Evolutionary conservation across 805 yeast genomes (phyloP).

Genomic region (Wickerhamiella alocasiicola): DNA sequence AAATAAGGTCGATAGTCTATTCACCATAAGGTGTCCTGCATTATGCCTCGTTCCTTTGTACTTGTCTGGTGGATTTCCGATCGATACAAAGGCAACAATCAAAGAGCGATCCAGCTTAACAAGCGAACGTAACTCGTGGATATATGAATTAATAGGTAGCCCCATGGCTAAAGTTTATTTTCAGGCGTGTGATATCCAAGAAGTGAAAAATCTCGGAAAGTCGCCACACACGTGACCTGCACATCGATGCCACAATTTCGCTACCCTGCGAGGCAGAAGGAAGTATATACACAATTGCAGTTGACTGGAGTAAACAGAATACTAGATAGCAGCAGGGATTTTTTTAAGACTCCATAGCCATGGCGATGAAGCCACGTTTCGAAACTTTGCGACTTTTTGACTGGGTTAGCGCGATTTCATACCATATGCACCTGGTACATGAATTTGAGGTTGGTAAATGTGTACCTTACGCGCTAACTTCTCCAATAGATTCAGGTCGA

Average conservation of each 20-base stretch:
- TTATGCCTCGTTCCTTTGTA: constrained; percentile 61
- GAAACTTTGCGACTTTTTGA: no score
- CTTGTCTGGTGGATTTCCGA: constrained; percentile 67
- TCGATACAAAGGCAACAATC: constrained; percentile 28
- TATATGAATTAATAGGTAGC: constrained; percentile 19
- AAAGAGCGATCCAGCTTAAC: constrained; percentile 11
- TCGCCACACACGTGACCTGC: neutral
- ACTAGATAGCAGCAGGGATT: no score
- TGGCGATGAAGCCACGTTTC: no score
- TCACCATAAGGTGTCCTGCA: constrained; percentile 48
- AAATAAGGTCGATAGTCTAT: constrained; percentile 12
- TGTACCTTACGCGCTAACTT: no score
- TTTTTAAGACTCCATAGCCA: no score
- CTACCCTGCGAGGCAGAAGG: no score
- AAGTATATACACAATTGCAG: no score
- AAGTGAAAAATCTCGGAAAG: neutral
- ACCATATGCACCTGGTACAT: no score
- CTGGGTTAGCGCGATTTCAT: no score
- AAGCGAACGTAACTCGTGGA: constrained; percentile 14
- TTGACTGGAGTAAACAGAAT: no score
- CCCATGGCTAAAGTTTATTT: constrained; percentile 7
- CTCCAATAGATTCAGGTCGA: no score
- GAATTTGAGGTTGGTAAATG: no score
- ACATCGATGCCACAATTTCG: neutral
- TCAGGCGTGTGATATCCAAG: neutral